These are phyloP conservation scores for Trichophyton rubrum DNA, from an alignment of 2,329 filamentous ascomycete genomes.

Conservation along the genomic window DNA sequence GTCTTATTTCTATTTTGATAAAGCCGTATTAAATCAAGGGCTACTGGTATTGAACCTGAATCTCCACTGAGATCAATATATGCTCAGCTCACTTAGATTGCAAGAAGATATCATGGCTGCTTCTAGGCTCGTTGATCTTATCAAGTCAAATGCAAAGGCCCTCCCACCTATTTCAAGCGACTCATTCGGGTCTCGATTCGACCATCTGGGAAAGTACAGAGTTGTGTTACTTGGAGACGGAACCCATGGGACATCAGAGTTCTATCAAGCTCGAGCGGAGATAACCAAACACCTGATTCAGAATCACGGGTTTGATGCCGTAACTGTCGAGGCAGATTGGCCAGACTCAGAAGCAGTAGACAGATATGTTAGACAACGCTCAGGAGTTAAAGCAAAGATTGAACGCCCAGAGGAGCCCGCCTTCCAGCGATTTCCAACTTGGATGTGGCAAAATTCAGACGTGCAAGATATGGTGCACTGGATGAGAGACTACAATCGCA, in stretches of 20 bases:
- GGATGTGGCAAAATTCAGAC: slow-evolving; percentile 46
- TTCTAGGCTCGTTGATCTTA: slow-evolving; percentile 22
- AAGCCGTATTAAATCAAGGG: too few relatives aligned
- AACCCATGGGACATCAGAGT: slow-evolving; percentile 44
- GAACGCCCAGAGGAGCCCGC: slow-evolving; percentile 23
- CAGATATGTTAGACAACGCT: slow-evolving; percentile 38
- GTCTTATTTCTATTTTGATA: too few relatives aligned
- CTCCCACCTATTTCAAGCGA: slow-evolving; percentile 26
- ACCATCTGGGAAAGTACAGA: slow-evolving; percentile 28
- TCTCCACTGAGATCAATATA: too few relatives aligned
- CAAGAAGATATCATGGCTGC: slow-evolving; percentile 11
- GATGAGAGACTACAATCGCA: slow-evolving; percentile 36
- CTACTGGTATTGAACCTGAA: too few relatives aligned
- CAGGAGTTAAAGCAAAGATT: slow-evolving; percentile 25
- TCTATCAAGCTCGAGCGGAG: slow-evolving; percentile 40
- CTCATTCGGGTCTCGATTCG: slow-evolving; percentile 31
- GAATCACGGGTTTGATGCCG: slow-evolving; percentile 40
- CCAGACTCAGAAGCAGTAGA: slow-evolving; percentile 42
- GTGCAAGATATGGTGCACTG: slow-evolving; percentile 41
- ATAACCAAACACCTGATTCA: slow-evolving; percentile 41
- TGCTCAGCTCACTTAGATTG: not conserved
- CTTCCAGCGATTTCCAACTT: slow-evolving; percentile 42
- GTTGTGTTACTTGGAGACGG: slow-evolving; percentile 37
- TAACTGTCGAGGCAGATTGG: slow-evolving; percentile 44
- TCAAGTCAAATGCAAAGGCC: slow-evolving; percentile 26